These are phyloP conservation scores for Podaxis carcinomalis DNA, from an alignment of 768 basidiomycete species.

Conservation along the genomic window DNA sequence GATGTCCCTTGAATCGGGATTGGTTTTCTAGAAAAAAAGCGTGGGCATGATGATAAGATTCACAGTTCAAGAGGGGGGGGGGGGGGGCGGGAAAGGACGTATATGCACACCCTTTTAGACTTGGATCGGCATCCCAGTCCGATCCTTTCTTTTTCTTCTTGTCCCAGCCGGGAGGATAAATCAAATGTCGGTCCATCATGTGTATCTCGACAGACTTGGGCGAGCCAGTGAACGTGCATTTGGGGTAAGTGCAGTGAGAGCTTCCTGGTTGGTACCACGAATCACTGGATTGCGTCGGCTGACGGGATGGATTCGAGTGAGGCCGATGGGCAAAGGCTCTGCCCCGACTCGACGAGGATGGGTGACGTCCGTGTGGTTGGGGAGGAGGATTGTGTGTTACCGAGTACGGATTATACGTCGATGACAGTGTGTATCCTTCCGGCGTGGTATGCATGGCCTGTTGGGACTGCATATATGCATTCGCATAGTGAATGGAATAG, in stretches of 20 bases:
- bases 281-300: slow-evolving; percentile 14
- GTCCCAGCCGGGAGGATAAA: slow-evolving; percentile 74
- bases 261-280: slow-evolving; percentile 66
- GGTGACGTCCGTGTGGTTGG: background rate
- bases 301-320: background rate
- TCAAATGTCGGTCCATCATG: slow-evolving; percentile 88
- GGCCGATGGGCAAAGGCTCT: slow-evolving; percentile 1
- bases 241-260: slow-evolving; percentile 52
- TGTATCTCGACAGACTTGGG: slow-evolving; percentile 70
- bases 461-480: slow-evolving; percentile 42
- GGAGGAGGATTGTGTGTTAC: background rate
- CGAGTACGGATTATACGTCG: slow-evolving; percentile 7
- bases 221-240: slow-evolving; percentile 70
- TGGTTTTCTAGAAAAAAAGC: slow-evolving; percentile 45
- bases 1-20: slow-evolving; percentile 78
- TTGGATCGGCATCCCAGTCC: slow-evolving; percentile 83
- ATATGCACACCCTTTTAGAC: slow-evolving; percentile 62
- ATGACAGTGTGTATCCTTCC: slow-evolving; percentile 5
- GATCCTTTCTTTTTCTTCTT: slow-evolving; percentile 39
- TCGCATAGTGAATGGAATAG: slow-evolving; percentile 51
- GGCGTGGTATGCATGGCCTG: slow-evolving; percentile 5
- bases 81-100: background rate
- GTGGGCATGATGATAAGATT: background rate
- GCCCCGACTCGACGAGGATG: background rate
- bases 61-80: background rate